A percentile compares a stretch with the other conserved stretches of the same genome.
Conservation (phyloP, 352 stramenopile genomes). For the Phytopythium sindhum region DNA sequence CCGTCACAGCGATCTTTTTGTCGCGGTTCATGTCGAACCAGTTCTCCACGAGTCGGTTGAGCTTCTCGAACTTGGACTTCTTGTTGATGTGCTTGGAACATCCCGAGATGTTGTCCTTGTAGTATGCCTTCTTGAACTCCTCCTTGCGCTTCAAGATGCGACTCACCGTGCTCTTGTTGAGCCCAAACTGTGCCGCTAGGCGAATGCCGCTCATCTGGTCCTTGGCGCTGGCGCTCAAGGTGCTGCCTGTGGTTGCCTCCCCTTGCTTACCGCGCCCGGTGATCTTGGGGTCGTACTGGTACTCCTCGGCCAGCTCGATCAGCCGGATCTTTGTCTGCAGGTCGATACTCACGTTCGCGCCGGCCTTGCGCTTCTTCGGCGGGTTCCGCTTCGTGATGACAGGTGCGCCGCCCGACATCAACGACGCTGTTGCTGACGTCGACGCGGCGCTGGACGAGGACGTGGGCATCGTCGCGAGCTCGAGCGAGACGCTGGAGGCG, state of each 20-base stretch:
- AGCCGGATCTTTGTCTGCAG: conserved; percentile 84
- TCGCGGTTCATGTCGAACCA: conserved; percentile 81
- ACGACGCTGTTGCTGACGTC: not conserved
- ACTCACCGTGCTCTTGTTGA: conserved; percentile 83
- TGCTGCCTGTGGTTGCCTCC: not conserved
- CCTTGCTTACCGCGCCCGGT: conserved; percentile 30
- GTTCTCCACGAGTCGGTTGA: conserved; percentile 78
- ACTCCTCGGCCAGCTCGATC: conserved; percentile 78
- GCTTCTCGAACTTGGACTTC: conserved; percentile 84
- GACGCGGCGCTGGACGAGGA: not conserved
- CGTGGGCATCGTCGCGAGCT: conserved; percentile 3
- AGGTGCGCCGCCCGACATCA: not conserved
- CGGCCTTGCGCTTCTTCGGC: conserved; percentile 56
- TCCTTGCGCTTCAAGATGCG: conserved; percentile 86
- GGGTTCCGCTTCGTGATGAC: conserved; percentile 9
- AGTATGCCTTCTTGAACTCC: conserved; percentile 85
- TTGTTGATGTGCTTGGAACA: conserved; percentile 87
- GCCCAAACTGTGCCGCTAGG: conserved; percentile 63
- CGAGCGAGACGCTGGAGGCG: conserved; percentile 4
- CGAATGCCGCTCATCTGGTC: conserved; percentile 74
- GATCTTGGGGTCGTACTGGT: conserved; percentile 74
- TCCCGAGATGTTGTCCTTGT: conserved; percentile 82
- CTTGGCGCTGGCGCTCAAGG: conserved; percentile 13
- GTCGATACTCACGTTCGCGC: conserved; percentile 69
- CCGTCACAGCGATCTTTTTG: conserved; percentile 63